Evolutionary conservation across 169 alveolate genomes (phyloP).

Genomic region (Theileria annulata): DNA sequence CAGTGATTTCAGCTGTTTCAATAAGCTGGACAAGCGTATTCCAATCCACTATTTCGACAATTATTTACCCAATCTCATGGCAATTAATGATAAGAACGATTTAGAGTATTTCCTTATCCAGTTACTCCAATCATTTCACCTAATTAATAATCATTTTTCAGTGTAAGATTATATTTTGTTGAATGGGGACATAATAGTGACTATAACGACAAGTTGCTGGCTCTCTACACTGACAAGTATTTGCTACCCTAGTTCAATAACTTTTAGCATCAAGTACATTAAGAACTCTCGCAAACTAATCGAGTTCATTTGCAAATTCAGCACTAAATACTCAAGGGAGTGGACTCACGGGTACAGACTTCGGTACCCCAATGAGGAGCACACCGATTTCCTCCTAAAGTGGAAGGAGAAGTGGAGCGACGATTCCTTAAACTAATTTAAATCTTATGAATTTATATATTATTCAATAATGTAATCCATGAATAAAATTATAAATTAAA

Average conservation of each 20-base stretch:
- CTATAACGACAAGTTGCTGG: constrained; percentile 62
- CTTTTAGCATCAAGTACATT: constrained; percentile 60
- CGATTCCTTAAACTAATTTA: not conserved
- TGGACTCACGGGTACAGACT: constrained; percentile 66
- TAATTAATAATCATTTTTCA: not conserved
- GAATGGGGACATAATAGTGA: constrained; percentile 76
- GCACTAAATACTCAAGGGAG: constrained; percentile 54
- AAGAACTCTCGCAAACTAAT: constrained; percentile 41
- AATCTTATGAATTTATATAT: not conserved
- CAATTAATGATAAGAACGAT: constrained; percentile 21
- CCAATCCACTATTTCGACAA: constrained; percentile 63
- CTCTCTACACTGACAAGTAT: constrained; percentile 64
- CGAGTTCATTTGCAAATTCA: constrained; percentile 30
- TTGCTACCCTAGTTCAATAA: not conserved
- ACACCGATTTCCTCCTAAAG: constrained; percentile 4
- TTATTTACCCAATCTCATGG: constrained; percentile 17
- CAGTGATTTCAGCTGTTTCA: constrained; percentile 24
- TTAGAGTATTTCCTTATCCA: not conserved
- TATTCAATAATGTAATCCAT: not conserved
- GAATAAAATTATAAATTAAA: not conserved
- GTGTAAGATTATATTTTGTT: constrained; percentile 66
- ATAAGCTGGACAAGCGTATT: constrained; percentile 29
- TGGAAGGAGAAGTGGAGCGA: constrained; percentile 64
- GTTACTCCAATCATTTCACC: not conserved
- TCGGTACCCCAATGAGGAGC: constrained; percentile 55